phyloP scores from a whole-genome alignment of 441 rosid species.

The Monsonia emarginata region DNA sequence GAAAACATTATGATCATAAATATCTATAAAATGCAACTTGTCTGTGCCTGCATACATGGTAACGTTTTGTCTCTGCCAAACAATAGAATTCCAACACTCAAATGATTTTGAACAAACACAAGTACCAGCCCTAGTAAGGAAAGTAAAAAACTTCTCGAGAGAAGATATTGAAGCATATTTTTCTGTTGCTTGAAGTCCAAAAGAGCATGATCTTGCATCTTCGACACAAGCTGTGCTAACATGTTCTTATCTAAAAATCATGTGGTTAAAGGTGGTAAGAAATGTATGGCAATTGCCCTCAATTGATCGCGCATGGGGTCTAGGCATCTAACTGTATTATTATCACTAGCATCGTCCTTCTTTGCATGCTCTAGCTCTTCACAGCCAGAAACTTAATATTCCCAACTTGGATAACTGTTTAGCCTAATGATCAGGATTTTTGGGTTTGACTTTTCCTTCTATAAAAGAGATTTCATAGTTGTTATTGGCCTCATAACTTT shows the following conservation, averaged over 20 bases:
- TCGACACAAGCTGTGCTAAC: neutral
- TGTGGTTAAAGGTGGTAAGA: neutral
- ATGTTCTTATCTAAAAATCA: neutral
- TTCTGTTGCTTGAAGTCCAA: neutral
- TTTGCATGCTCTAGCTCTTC: neutral
- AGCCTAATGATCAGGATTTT: neutral
- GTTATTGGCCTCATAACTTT: neutral
- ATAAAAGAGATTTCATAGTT: neutral
- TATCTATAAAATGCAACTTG: neutral
- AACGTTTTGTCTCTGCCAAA: neutral
- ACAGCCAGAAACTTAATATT: neutral
- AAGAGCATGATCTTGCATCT: neutral
- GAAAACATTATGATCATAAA: neutral
- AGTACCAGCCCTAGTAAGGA: neutral
- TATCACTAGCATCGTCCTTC: neutral
- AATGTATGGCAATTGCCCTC: constrained; percentile 1
- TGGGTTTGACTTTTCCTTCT: neutral
- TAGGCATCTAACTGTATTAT: neutral
- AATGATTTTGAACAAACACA: neutral
- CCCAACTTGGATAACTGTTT: no score
- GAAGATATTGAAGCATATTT: neutral
- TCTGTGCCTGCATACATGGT: neutral
- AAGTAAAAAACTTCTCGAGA: neutral
- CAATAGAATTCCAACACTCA: neutral
- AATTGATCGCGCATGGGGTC: neutral